Conservation (phyloP, 306 rosid species). For the barrel medic (Medicago truncatula) region DNA sequence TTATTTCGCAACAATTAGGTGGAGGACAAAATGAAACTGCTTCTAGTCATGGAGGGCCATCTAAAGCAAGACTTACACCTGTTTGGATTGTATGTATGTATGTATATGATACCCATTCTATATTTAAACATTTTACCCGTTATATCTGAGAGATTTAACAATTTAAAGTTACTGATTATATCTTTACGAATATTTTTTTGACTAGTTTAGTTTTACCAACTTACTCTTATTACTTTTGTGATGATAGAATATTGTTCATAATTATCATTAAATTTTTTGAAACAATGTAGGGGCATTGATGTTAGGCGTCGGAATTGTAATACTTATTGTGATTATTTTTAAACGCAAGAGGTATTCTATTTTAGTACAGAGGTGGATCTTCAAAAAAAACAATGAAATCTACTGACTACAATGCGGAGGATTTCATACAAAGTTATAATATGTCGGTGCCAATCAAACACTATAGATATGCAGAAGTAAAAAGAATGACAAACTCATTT, state of each 20-base stretch:
- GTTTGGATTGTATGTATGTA: too few relatives aligned
- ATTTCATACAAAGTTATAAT: slow-evolving; percentile 18
- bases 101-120: too few relatives aligned
- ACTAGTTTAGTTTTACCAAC: too few relatives aligned
- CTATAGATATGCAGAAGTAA: slow-evolving; percentile 35
- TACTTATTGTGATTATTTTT: neutral
- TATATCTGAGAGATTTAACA: too few relatives aligned
- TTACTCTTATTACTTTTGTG: too few relatives aligned
- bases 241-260: too few relatives aligned
- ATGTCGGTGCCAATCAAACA: neutral
- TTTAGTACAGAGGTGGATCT: neutral
- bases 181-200: too few relatives aligned
- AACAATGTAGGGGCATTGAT: neutral
- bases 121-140: too few relatives aligned
- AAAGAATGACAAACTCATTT: slow-evolving; percentile 48
- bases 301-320: neutral
- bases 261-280: neutral
- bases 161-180: too few relatives aligned
- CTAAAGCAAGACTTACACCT: neutral
- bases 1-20: neutral
- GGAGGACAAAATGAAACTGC: neutral
- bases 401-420: neutral
- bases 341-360: neutral
- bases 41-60: neutral
- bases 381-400: neutral